A percentile compares a stretch with the other conserved stretches of the same genome.
Evolutionary conservation across 257 asterid species (phyloP).

Genomic region (Solanum bukasovii): DNA sequence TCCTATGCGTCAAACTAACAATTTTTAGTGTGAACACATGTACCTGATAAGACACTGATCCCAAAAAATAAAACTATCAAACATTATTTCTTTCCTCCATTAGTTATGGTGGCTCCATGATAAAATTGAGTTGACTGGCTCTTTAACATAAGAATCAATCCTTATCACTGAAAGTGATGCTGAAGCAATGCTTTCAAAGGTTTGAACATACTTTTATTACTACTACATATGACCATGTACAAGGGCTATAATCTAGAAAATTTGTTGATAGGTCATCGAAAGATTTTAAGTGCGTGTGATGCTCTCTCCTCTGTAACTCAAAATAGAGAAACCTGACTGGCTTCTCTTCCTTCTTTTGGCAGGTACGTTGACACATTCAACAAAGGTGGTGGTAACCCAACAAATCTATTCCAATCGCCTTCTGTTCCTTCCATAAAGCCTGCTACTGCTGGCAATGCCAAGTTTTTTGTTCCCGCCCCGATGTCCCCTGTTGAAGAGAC

Average conservation of each 20-base stretch:
- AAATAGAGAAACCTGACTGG: neutral
- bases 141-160: neutral
- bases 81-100: neutral
- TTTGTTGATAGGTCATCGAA: neutral
- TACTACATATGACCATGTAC: neutral
- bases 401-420: slow-evolving; percentile 57
- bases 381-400: slow-evolving; percentile 60
- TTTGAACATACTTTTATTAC: neutral
- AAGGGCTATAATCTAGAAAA: neutral
- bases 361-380: slow-evolving; percentile 42
- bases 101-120: neutral
- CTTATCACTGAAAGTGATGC: neutral
- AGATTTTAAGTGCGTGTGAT: neutral
- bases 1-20: neutral
- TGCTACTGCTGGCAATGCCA: slow-evolving; percentile 36
- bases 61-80: neutral
- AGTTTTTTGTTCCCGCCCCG: slow-evolving; percentile 70
- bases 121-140: neutral
- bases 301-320: neutral
- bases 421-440: slow-evolving; percentile 49
- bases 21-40: neutral
- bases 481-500: slow-evolving; percentile 34
- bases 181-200: neutral
- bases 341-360: slow-evolving; percentile 8
- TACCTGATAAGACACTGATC: neutral